Evolutionary conservation across 768 basidiomycete genomes (phyloP), one percentile per base, ranked within the genome.

Genomic region (Rubroboletus satanas): DNA sequence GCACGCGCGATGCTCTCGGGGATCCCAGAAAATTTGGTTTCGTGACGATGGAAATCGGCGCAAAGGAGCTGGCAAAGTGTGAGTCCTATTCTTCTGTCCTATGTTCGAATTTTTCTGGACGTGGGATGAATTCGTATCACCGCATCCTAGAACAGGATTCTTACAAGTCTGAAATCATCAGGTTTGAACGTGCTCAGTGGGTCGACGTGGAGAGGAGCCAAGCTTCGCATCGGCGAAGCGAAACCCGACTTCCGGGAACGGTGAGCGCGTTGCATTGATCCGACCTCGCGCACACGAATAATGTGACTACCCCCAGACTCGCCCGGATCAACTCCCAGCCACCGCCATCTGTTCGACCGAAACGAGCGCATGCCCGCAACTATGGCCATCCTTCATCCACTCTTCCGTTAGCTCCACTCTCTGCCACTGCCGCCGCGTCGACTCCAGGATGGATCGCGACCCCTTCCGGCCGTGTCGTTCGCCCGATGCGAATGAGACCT

Each of bases 131-230:
- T 36, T 28, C 26, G 17, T 37, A 29, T 17, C 32, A 21, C 12
- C 21, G 14, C 28, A 26, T 44, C 12, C 5, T 10, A 42, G 41
- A 42, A 37, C 33, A 21, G 6, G 41, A 18, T 21, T 54, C 50
- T 59, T n/a, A 58, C 33, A 3, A 48, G 15, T 54, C 47, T 37
- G 43, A 32, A n/a, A 45, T 42, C 10, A 33, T 21, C 15, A 91
- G 89, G 89, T 69, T 75, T 89, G 68, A 91, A 83, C 65, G 68
- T 83, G 3, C 77, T 93, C 28, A 91, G 86, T 56, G 91, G 92
- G 33, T 83, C 87, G 7, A 88, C 82, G 1, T 94, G 90, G 88
- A 93, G 91, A 72, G 92, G 92, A n/a, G 74, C 90, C 21, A 92
- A 88, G 60, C 72, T 93, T 32, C 80, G 90, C 17, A 80, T 93